Base-by-base conservation (phyloP, 495 filamentous ascomycete species). In the Bryoglossum gracile region DNA sequence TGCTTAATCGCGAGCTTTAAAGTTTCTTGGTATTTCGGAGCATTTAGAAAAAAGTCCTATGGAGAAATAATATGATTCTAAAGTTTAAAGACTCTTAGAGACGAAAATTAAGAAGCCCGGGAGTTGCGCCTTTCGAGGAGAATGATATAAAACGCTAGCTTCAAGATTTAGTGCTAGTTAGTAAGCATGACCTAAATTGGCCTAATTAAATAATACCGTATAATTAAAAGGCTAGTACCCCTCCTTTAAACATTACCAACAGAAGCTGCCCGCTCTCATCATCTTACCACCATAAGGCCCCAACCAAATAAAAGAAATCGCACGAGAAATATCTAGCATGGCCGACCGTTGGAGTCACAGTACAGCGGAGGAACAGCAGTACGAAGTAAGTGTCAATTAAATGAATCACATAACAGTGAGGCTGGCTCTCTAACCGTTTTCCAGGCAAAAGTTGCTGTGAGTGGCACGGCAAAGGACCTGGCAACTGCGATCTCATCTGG, bases 91-190 rank as follows among this genome's bases (percentile, higher is more conserved):
- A 50, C 38, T 22, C 37, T 43, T 19, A 50, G 26, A 43, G 48
- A 43, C 24, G 38, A 50, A 50, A 50, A 50, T 6, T 5, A 43
- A 8, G 25, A 4, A 43, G 19, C 43, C 39, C 39, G 48, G 38
- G 38, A 50, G 48, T 50, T 50, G 43, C 48, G 37, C 48, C 48
- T 37, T 50, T 21, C 48, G 48, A 50, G 38, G 24, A 43, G 39
- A 50, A 25, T 4, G 48, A 19, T 19, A 34, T 11, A 18, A 36
- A 35, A n/a, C 18, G 17, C 30, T 16, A 32, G 34, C 34, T 37
- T 36, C 44, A 48, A 13, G 44, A 21, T 48, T 48, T 38, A 48
- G 44, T 48, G 44, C 44, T n/a, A n/a, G n/a, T 46, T 34, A 46
- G 22, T 34, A 34, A 46, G 9, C 9, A 22, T 46, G 22, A 8